phyloP scores from a whole-genome alignment of 305 asterid species.

The Coffea humblotiana region DNA sequence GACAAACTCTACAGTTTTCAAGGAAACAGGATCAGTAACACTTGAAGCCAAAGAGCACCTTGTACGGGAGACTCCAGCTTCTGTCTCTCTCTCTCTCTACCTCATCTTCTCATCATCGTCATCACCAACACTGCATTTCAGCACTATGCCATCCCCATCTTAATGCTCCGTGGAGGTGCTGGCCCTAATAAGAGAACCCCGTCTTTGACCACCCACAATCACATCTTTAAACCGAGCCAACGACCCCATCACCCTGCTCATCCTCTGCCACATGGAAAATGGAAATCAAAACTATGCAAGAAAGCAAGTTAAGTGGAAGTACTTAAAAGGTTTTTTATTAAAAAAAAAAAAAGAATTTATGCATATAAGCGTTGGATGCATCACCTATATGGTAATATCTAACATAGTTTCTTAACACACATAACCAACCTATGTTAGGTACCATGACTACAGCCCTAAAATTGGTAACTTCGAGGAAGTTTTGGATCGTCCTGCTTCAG shows the following conservation, averaged over 20 bases:
- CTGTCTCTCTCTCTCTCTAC: not conserved
- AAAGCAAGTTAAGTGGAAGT: conserved; percentile 7
- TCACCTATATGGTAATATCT: too few species aligned
- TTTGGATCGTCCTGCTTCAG: not conserved
- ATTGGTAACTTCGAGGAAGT: not conserved
- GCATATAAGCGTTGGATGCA: not conserved
- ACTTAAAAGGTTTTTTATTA: not conserved
- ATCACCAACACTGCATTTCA: conserved; percentile 7
- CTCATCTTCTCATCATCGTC: conserved; percentile 35
- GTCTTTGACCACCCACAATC: conserved; percentile 61
- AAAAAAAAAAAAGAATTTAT: not conserved
- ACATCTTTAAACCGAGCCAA: conserved; percentile 65
- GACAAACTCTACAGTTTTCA: conserved; percentile 18
- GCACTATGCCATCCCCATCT: conserved; percentile 29
- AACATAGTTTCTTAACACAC: not conserved
- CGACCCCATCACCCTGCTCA: conserved; percentile 59
- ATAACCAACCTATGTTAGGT: not conserved
- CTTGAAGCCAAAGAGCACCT: conserved; percentile 17
- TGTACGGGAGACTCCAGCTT: not conserved
- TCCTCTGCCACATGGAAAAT: conserved; percentile 43
- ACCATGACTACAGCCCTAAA: not conserved
- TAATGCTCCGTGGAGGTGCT: conserved; percentile 39
- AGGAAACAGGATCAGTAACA: conserved; percentile 23
- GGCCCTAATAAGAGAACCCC: conserved; percentile 50
- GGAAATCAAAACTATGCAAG: not conserved